Conservation (phyloP, 192 early-diverging fungal genomes). For the Linnemannia zychae region DNA sequence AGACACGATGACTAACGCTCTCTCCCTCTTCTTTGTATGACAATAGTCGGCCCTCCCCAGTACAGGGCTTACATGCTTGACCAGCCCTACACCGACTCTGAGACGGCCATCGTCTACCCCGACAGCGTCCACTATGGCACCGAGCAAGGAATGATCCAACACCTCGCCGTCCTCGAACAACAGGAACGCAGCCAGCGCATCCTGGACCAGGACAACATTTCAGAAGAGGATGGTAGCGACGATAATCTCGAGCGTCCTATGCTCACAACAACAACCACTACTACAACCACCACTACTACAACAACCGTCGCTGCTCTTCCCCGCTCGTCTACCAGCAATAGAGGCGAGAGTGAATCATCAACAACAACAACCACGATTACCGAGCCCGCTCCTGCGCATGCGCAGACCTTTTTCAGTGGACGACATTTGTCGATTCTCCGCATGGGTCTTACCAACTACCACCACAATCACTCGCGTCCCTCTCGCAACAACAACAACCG, state of each 20-base stretch:
- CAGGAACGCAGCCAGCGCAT: constrained; percentile 12
- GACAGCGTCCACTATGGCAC: constrained; percentile 14
- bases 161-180: constrained; percentile 14
- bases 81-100: constrained; percentile 28
- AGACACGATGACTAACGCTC: background rate
- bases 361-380: background rate
- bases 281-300: constrained; percentile 27
- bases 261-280: constrained; percentile 21
- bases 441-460: constrained; percentile 17
- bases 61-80: constrained; percentile 40
- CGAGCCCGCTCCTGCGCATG: background rate
- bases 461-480: constrained; percentile 3
- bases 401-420: constrained; percentile 13
- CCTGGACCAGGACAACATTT: too few relatives aligned
- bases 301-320: constrained; percentile 9
- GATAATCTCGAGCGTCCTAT: constrained; percentile 12
- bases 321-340: background rate
- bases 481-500: constrained; percentile 3
- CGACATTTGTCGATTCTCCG: constrained; percentile 32
- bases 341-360: background rate
- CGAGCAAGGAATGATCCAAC: constrained; percentile 20
- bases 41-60: constrained; percentile 34
- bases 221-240: background rate
- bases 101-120: constrained; percentile 16
- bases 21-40: background rate